Evolutionary conservation across 805 yeast genomes (phyloP).

Genomic region (Barnettozyma siamensis): DNA sequence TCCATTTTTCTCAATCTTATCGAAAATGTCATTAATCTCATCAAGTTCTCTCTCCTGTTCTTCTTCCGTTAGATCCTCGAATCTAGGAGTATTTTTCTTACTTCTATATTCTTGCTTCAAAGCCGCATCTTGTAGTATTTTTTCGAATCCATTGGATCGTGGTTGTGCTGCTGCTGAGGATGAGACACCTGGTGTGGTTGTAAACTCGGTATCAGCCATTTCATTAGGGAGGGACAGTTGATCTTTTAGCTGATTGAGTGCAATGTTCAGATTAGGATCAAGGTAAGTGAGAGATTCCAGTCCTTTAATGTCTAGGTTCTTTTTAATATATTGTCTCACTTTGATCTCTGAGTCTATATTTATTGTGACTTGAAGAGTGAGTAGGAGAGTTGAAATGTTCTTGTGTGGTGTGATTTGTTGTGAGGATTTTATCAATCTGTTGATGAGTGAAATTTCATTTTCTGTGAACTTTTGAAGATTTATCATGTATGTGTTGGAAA

Average conservation of each 20-base stretch:
- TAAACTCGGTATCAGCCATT: neutral
- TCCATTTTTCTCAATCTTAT: slow-evolving; percentile 23
- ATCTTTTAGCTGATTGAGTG: slow-evolving; percentile 1
- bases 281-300: slow-evolving; percentile 4
- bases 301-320: slow-evolving; percentile 10
- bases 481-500: slow-evolving; percentile 24
- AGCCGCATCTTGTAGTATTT: neutral
- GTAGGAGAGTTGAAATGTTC: slow-evolving; percentile 5
- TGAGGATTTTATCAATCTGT: slow-evolving; percentile 9
- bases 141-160: neutral
- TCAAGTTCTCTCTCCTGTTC: slow-evolving; percentile 25
- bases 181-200: neutral
- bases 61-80: slow-evolving; percentile 22
- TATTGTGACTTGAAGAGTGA: slow-evolving; percentile 15
- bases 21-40: slow-evolving; percentile 22
- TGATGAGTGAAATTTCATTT: slow-evolving; percentile 18
- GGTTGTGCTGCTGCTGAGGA: neutral
- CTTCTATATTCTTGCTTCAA: neutral
- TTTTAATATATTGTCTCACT: slow-evolving; percentile 13
- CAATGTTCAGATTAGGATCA: slow-evolving; percentile 16
- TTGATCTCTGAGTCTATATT: slow-evolving; percentile 31
- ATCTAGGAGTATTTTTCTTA: slow-evolving; percentile 11
- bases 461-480: slow-evolving; percentile 19
- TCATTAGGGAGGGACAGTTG: neutral
- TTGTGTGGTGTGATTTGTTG: neutral